A percentile compares a stretch with the other conserved stretches of the same genome.
Evolutionary conservation across 495 filamentous ascomycete genomes (phyloP).

Genomic region (Xylaria intraflava): DNA sequence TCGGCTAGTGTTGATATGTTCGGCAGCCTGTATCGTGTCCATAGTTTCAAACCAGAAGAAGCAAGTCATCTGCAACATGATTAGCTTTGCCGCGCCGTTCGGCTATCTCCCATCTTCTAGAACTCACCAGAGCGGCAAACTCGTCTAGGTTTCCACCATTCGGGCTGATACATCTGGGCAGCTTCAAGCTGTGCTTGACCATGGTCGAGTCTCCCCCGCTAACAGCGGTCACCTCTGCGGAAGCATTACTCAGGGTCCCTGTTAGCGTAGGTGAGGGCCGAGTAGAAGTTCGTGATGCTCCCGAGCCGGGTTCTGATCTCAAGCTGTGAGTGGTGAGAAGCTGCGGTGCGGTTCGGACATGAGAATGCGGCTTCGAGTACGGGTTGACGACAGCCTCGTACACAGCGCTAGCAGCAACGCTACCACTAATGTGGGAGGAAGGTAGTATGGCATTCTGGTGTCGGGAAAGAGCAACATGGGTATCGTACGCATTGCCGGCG

Average conservation of each 20-base stretch:
- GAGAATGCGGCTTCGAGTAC: slow-evolving; percentile 17
- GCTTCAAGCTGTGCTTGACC: slow-evolving; percentile 57
- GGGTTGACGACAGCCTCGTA: slow-evolving; percentile 24
- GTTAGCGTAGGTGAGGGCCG: slow-evolving; percentile 25
- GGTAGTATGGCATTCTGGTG: slow-evolving; percentile 20
- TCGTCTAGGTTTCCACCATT: slow-evolving; percentile 68
- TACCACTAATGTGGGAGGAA: slow-evolving; percentile 2
- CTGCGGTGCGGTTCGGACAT: slow-evolving; percentile 10
- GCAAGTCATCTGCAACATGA: slow-evolving; percentile 68
- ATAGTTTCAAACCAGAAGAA: slow-evolving; percentile 98
- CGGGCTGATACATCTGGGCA: slow-evolving; percentile 67
- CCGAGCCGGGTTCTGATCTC: slow-evolving; percentile 16
- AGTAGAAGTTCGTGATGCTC: slow-evolving; percentile 25
- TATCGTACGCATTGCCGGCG: slow-evolving; percentile 34
- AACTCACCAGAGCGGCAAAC: slow-evolving; percentile 70
- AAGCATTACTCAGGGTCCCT: slow-evolving; percentile 18
- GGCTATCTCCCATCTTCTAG: not conserved
- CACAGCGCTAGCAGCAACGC: slow-evolving; percentile 20
- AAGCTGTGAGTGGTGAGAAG: slow-evolving; percentile 9
- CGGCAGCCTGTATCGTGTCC: slow-evolving; percentile 63
- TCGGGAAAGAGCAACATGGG: slow-evolving; percentile 27
- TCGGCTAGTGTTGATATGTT: slow-evolving; percentile 50
- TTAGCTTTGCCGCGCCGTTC: slow-evolving; percentile 4
- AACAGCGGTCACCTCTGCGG: slow-evolving; percentile 19
- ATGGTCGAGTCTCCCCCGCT: slow-evolving; percentile 36